These are phyloP conservation scores for Fusarium sp. DNA, from an alignment of 2,329 filamentous ascomycete genomes.

Conservation along the genomic window DNA sequence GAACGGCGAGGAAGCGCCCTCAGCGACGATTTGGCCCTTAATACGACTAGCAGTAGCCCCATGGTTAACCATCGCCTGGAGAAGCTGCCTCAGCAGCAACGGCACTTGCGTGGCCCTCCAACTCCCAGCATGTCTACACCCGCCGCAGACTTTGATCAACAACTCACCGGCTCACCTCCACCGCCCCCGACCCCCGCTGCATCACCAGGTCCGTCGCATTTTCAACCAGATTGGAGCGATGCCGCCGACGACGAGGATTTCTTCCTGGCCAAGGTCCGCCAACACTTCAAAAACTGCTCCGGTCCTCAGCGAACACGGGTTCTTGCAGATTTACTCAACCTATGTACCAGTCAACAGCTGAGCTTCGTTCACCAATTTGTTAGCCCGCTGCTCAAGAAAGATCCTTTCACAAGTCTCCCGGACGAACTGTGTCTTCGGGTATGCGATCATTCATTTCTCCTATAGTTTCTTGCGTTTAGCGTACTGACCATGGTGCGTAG, in stretches of 20 bases:
- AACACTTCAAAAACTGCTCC: constrained; percentile 82
- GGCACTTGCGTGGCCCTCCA: constrained; percentile 66
- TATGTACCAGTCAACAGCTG: constrained; percentile 94
- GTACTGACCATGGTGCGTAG: constrained; percentile 57
- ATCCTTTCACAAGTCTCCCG: constrained; percentile 91
- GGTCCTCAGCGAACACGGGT: constrained; percentile 81
- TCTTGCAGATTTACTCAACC: constrained; percentile 87
- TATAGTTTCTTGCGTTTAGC: not conserved
- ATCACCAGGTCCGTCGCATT: constrained; percentile 70
- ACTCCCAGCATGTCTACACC: constrained; percentile 75
- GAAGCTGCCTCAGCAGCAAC: constrained; percentile 57
- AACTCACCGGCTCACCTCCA: constrained; percentile 69
- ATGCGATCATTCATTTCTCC: constrained; percentile 52
- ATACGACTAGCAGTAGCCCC: constrained; percentile 57
- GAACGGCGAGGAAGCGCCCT: constrained; percentile 69
- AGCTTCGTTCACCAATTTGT: constrained; percentile 98
- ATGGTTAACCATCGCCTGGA: constrained; percentile 61
- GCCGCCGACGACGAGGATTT: constrained; percentile 84
- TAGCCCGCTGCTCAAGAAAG: constrained; percentile 92
- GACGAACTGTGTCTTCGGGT: constrained; percentile 93
- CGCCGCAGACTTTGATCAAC: constrained; percentile 70
- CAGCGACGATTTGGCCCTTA: constrained; percentile 67
- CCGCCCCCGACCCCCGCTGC: constrained; percentile 74
- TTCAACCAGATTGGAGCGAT: constrained; percentile 78
- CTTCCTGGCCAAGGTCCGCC: constrained; percentile 80